Conservation (phyloP, 345 rosid genomes). For the Salix exigua region DNA sequence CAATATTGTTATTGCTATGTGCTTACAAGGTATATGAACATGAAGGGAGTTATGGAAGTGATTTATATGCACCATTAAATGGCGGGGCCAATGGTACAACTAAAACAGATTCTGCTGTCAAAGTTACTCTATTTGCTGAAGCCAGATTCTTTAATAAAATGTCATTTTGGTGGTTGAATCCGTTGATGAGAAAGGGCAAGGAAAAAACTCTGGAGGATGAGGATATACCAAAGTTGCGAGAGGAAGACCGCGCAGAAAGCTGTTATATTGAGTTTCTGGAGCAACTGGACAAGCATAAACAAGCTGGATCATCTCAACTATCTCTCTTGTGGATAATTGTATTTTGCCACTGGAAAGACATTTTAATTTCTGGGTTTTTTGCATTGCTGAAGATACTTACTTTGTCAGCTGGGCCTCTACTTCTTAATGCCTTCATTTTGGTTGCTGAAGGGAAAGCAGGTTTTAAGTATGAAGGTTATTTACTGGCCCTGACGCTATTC, state of each 20-base stretch:
- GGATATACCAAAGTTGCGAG: constrained; percentile 60
- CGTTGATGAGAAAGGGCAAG: constrained; percentile 65
- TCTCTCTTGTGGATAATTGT: constrained; percentile 56
- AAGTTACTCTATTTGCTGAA: constrained; percentile 45
- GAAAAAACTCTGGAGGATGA: constrained; percentile 62
- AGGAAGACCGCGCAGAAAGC: constrained; percentile 63
- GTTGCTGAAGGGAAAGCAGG: constrained; percentile 73
- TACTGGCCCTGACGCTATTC: constrained; percentile 59
- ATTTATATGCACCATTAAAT: constrained; percentile 55
- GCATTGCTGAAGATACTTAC: constrained; percentile 75
- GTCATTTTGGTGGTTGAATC: constrained; percentile 90
- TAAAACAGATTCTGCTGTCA: constrained; percentile 25
- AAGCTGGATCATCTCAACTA: constrained; percentile 36
- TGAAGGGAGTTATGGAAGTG: constrained; percentile 27
- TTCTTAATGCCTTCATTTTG: constrained; percentile 80
- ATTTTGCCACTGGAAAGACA: constrained; percentile 61
- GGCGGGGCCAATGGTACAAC: constrained; percentile 28
- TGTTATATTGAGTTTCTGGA: constrained; percentile 60
- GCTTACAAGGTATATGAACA: constrained; percentile 40
- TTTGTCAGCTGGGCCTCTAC: constrained; percentile 74
- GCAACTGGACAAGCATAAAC: constrained; percentile 46
- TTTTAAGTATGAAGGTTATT: constrained; percentile 69
- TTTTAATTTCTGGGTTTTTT: constrained; percentile 72
- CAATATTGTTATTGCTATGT: constrained; percentile 46
- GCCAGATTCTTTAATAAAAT: constrained; percentile 64